phyloP scores from a whole-genome alignment of 352 stramenopile species.

The Globisporangium parvum region DNA sequence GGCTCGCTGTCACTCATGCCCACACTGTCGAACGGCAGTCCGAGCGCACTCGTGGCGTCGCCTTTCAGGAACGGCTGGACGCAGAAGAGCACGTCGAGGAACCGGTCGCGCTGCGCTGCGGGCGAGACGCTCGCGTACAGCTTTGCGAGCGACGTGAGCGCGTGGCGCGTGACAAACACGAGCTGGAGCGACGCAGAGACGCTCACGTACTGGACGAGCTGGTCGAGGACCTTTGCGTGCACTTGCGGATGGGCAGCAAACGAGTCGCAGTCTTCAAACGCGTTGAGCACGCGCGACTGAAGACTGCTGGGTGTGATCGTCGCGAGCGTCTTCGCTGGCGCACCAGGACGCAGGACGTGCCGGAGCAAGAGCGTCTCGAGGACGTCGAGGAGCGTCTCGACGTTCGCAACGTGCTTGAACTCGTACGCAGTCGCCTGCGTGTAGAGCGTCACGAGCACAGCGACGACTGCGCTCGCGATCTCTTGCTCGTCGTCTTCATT shows the following conservation, averaged over 20 bases:
- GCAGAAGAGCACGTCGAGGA: slow-evolving; percentile 55
- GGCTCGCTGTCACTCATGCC: slow-evolving; percentile 1
- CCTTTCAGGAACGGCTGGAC: slow-evolving; percentile 60
- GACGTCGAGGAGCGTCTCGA: slow-evolving; percentile 55
- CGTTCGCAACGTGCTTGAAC: slow-evolving; percentile 58
- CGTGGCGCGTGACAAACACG: slow-evolving; percentile 77
- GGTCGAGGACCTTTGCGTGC: slow-evolving; percentile 60
- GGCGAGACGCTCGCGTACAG: slow-evolving; percentile 60
- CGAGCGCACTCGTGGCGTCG: slow-evolving; percentile 12
- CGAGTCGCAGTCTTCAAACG: slow-evolving; percentile 76
- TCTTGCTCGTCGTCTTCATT: slow-evolving; percentile 80
- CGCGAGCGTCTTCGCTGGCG: slow-evolving; percentile 26
- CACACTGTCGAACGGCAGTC: background rate
- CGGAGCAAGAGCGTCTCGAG: slow-evolving; percentile 60
- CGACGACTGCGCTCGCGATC: slow-evolving; percentile 70
- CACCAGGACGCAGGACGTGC: slow-evolving; percentile 43
- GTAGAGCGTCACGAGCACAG: slow-evolving; percentile 72
- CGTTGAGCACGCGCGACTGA: slow-evolving; percentile 76
- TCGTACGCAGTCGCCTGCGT: slow-evolving; percentile 67
- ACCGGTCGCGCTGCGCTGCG: slow-evolving; percentile 46
- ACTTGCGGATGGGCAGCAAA: slow-evolving; percentile 57
- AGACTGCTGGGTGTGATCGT: slow-evolving; percentile 81
- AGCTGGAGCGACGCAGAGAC: slow-evolving; percentile 35
- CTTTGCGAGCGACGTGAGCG: slow-evolving; percentile 67
- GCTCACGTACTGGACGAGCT: slow-evolving; percentile 58